Evolutionary conservation across 208 protist genomes (phyloP).

Genomic region (Leishmania tropica): DNA sequence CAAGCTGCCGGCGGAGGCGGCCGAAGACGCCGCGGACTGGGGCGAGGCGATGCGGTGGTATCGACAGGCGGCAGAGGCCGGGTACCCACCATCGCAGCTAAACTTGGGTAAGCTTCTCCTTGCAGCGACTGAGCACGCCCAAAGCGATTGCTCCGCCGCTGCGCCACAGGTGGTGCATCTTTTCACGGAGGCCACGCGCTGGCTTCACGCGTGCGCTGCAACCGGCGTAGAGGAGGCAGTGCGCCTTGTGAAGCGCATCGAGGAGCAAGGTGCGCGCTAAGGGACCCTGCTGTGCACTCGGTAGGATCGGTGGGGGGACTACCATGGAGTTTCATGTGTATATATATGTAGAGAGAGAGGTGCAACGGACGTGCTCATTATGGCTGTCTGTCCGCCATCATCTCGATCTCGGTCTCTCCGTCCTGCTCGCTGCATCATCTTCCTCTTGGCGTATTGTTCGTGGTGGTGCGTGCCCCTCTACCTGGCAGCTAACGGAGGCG

Average conservation of each 20-base stretch:
- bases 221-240: constrained; percentile 64
- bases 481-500: background rate
- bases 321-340: background rate
- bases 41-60: constrained; percentile 79
- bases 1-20: too few relatives aligned
- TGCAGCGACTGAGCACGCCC: constrained; percentile 38
- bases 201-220: constrained; percentile 58
- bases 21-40: constrained; percentile 55
- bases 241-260: constrained; percentile 46
- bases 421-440: background rate
- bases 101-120: constrained; percentile 81
- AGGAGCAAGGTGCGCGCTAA: background rate
- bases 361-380: background rate
- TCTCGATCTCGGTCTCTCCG: background rate
- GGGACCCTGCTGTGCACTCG: background rate
- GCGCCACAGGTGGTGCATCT: constrained; percentile 31
- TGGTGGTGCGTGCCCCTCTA: background rate
- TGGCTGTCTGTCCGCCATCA: background rate
- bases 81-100: constrained; percentile 68
- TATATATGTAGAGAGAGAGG: background rate
- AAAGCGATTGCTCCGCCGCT: background rate
- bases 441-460: background rate
- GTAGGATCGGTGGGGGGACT: background rate
- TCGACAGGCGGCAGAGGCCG: constrained; percentile 48
- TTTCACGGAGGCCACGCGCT: constrained; percentile 39